Evolutionary conservation across 768 basidiomycete genomes (phyloP).

Genomic region (Melanogaster broomeanus): DNA sequence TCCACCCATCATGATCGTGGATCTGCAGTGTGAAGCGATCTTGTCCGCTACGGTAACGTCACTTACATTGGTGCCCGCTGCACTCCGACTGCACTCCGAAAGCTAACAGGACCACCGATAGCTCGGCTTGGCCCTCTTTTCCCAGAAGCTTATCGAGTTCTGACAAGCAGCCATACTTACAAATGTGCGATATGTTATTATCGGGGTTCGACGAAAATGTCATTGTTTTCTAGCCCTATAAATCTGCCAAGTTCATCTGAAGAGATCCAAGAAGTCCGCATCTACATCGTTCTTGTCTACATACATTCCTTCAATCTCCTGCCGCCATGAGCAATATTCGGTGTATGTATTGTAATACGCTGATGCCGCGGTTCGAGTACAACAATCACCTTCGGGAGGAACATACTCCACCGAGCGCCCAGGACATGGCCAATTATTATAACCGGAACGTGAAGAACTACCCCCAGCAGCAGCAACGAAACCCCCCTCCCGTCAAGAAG

Average conservation of each 20-base stretch:
- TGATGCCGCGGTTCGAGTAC: slow-evolving; percentile 4
- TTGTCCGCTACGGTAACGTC: no score
- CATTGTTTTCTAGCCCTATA: neutral
- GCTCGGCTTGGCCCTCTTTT: no score
- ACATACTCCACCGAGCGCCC: slow-evolving; percentile 8
- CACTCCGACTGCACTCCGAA: no score
- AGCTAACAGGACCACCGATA: no score
- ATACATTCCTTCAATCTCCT: neutral
- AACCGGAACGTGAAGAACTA: neutral
- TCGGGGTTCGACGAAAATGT: no score
- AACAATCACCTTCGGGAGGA: slow-evolving; percentile 12
- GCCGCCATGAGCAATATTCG: slow-evolving; percentile 8
- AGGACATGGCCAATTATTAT: slow-evolving; percentile 2
- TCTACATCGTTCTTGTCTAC: no score
- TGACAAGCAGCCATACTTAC: neutral
- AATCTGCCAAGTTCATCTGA: neutral
- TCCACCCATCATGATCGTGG: no score
- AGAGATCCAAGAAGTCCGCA: neutral
- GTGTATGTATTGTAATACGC: slow-evolving; percentile 14
- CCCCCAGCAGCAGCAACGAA: neutral
- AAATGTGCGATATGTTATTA: no score
- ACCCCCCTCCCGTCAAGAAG: neutral
- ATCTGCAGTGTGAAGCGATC: no score
- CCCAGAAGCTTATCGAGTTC: no score
- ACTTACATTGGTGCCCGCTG: no score